phyloP scores from a whole-genome alignment of 164 flowering plant species.

The Warburgia ugandensis region DNA sequence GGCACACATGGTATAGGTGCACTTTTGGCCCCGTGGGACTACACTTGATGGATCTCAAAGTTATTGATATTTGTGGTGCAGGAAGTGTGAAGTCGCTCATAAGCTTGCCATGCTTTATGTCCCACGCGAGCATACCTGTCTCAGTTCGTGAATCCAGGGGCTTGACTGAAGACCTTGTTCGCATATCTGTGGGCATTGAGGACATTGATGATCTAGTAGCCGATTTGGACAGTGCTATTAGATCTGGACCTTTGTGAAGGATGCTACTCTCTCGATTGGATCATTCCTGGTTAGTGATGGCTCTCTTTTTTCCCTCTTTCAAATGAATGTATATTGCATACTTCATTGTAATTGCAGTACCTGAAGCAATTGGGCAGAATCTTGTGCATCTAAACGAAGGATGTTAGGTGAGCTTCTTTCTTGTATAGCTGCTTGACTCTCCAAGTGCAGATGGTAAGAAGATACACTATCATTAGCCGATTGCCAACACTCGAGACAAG shows the following conservation, averaged over 20 bases:
- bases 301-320: neutral
- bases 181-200: constrained; percentile 95
- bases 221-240: constrained; percentile 76
- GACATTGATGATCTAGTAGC: constrained; percentile 84
- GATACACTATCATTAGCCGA: too few species aligned
- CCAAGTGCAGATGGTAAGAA: too few species aligned
- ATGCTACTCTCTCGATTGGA: neutral
- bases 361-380: too few species aligned
- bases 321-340: too few species aligned
- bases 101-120: constrained; percentile 99
- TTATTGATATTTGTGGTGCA: constrained; percentile 10
- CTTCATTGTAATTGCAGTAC: too few species aligned
- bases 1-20: neutral
- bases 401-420: too few species aligned
- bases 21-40: neutral
- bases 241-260: constrained; percentile 54
- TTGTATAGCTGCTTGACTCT: too few species aligned
- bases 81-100: constrained; percentile 98
- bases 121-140: constrained; percentile 92
- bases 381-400: too few species aligned
- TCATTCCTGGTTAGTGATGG: neutral
- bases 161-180: constrained; percentile 84
- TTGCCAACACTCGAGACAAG: too few species aligned
- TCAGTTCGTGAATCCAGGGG: constrained; percentile 87
- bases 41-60: neutral